These are phyloP conservation scores for Russula sp. DNA, from an alignment of 768 basidiomycete genomes.

Conservation along the genomic window DNA sequence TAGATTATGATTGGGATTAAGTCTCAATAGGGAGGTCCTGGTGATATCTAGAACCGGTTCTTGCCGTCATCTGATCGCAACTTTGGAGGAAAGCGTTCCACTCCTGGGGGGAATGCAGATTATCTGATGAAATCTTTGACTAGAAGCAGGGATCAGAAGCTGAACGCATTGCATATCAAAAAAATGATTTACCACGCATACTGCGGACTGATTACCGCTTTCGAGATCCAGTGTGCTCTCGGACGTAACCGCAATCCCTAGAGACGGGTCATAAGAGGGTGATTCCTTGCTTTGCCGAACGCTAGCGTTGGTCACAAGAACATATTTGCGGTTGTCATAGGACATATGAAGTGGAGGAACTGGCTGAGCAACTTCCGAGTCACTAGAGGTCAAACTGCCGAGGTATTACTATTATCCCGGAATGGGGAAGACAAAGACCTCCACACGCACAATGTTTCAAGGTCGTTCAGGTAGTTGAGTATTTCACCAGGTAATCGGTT, in stretches of 20 bases:
- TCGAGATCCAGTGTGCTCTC: constrained; percentile 58
- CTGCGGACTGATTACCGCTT: constrained; percentile 47
- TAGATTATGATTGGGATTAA: constrained; percentile 6
- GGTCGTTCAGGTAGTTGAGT: constrained; percentile 40
- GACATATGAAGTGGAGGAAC: constrained; percentile 47
- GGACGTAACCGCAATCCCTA: constrained; percentile 33
- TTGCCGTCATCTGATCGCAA: constrained; percentile 43
- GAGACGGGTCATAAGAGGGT: constrained; percentile 24
- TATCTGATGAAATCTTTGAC: constrained; percentile 47
- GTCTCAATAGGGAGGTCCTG: not conserved
- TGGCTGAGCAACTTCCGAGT: constrained; percentile 40
- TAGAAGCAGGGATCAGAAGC: constrained; percentile 16
- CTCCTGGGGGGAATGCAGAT: constrained; percentile 37
- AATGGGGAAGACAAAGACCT: constrained; percentile 11
- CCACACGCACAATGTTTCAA: constrained; percentile 46
- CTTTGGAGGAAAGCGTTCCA: constrained; percentile 48
- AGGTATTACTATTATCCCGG: constrained; percentile 11
- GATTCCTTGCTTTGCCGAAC: constrained; percentile 46
- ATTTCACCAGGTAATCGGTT: constrained; percentile 44
- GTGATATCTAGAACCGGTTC: constrained; percentile 27
- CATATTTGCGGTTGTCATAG: constrained; percentile 42
- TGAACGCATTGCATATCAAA: not conserved
- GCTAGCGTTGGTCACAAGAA: constrained; percentile 47
- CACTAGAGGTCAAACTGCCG: constrained; percentile 40
- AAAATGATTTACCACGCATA: constrained; percentile 50